Percentiles rank a stretch among this genome's conserved stretches.
Conservation (phyloP, 345 rosid species). For the Murraya paniculata region DNA sequence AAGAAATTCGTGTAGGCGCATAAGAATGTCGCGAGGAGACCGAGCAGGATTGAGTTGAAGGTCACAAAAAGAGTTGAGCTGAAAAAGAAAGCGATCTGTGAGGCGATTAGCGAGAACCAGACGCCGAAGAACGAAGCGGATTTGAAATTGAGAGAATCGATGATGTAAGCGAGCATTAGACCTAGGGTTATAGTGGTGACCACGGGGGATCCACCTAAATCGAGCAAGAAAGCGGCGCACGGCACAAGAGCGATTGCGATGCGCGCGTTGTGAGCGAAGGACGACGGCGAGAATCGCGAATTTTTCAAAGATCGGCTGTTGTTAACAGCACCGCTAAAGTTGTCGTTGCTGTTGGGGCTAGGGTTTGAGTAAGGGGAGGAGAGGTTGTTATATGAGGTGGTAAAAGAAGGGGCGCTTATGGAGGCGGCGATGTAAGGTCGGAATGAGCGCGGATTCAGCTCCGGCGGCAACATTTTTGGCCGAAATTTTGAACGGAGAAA, state of each 20-base stretch:
- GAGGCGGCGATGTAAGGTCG: conserved; percentile 37
- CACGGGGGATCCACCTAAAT: conserved; percentile 94
- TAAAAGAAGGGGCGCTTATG: conserved; percentile 23
- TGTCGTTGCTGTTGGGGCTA: conserved; percentile 30
- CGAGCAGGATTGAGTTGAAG: conserved; percentile 64
- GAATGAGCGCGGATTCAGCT: conserved; percentile 35
- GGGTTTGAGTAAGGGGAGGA: conserved; percentile 50
- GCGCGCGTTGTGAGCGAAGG: conserved; percentile 74
- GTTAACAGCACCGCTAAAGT: conserved; percentile 16
- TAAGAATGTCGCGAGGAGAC: conserved; percentile 65
- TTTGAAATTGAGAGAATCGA: conserved; percentile 83
- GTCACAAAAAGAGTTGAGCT: conserved; percentile 54
- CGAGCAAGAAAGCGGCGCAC: conserved; percentile 85
- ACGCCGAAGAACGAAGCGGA: conserved; percentile 79
- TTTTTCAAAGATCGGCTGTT: conserved; percentile 41
- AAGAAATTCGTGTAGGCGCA: conserved; percentile 76
- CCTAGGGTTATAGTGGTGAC: conserved; percentile 71
- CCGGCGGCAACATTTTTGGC: conserved; percentile 42
- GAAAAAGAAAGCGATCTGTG: conserved; percentile 97
- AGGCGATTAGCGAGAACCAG: conserved; percentile 78
- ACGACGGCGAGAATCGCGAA: conserved; percentile 76
- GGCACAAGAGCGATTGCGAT: conserved; percentile 81
- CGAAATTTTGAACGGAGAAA: background rate
- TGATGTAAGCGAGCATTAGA: conserved; percentile 86
- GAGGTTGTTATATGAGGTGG: conserved; percentile 21